Base-by-base conservation (phyloP, 2,329 filamentous ascomycete genomes). In the Keithomyces neogunnii region DNA sequence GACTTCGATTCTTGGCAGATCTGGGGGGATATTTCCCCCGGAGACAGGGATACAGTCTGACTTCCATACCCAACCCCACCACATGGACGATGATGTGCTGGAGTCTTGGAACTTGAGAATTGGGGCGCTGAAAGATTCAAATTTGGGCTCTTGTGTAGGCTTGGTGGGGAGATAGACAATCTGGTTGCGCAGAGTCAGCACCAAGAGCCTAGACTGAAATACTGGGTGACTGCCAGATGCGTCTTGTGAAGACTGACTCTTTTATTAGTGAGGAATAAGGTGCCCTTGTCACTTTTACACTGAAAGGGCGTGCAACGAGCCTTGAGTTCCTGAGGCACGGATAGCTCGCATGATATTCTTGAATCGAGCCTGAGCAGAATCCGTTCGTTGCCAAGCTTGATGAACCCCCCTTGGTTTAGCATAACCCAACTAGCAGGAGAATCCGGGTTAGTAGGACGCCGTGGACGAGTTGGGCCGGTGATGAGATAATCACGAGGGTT, bases 1-100 rank as follows among this genome's bases (percentile, higher is more conserved):
- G 58, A 95, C 69, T 61, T 93, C 89, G 43, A 96, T 75, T 31
- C 84, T 82, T 19, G 85, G 78, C 55, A 89, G 78, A 28, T 85
- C 75, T 4, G 85, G 71, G 1, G 91, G 88, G 48, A 96, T 88
- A 47, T 89, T 88, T 38, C 93, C 93, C 36, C 88, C 88, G 1
- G 85, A 73, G 29, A 95, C 88, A 2, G 92, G 89, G 60, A 86
- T 85, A 53, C 95, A 82, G 44, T 85, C 73, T 29, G 87, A 86
- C 51, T 83, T 83, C 91, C 91, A 97, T 57, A 88, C 86, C 75
- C 95, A 96, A 26, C 92, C 91, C 67, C 96, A 95, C 76, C 91
- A 95, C 35, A 92, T 91, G 3, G 91, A 88, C 33, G 85, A 84
- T 8, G 66, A 69, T 54, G 95, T 87, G 62, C 88, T 88, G 5